A percentile compares a stretch with the other conserved stretches of the same genome.
These are phyloP conservation scores for Syzygium syzygioides DNA, from an alignment of 441 rosid genomes.

Conservation along the genomic window DNA sequence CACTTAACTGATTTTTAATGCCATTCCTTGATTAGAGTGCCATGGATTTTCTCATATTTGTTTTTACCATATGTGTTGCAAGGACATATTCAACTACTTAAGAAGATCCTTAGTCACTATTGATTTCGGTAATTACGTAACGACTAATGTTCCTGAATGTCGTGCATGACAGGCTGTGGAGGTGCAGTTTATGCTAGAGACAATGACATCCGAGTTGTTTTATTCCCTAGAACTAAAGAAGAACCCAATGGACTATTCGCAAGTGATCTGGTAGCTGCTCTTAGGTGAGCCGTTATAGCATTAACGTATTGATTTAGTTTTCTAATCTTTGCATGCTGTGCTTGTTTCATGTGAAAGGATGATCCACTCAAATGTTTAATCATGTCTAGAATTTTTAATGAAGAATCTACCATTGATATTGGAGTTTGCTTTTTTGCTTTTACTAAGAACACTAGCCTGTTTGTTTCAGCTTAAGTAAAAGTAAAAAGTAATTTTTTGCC, in stretches of 20 bases:
- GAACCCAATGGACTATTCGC: conserved; percentile 44
- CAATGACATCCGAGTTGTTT: conserved; percentile 51
- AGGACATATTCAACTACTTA: background rate
- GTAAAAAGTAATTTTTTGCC: background rate
- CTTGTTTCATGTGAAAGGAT: background rate
- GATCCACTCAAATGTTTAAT: background rate
- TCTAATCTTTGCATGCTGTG: background rate
- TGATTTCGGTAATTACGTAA: background rate
- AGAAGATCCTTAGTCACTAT: background rate
- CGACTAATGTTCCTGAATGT: background rate
- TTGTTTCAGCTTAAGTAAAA: background rate
- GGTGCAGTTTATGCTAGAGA: conserved; percentile 77
- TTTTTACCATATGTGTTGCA: background rate
- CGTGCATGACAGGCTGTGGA: conserved; percentile 53
- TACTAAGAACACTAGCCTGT: background rate
- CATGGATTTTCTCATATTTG: background rate
- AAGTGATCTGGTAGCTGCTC: conserved; percentile 50
- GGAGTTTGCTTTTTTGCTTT: background rate
- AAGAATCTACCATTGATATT: background rate
- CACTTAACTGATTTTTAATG: background rate
- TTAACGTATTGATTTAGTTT: background rate
- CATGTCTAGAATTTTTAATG: background rate
- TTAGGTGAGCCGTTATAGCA: conserved; percentile 31
- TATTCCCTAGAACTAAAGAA: conserved; percentile 54
- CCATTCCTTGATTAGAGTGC: background rate